A percentile compares a stretch with the other conserved stretches of the same genome.
Conservation (phyloP, 352 stramenopile species). For the Globisporangium heterothallicum region DNA sequence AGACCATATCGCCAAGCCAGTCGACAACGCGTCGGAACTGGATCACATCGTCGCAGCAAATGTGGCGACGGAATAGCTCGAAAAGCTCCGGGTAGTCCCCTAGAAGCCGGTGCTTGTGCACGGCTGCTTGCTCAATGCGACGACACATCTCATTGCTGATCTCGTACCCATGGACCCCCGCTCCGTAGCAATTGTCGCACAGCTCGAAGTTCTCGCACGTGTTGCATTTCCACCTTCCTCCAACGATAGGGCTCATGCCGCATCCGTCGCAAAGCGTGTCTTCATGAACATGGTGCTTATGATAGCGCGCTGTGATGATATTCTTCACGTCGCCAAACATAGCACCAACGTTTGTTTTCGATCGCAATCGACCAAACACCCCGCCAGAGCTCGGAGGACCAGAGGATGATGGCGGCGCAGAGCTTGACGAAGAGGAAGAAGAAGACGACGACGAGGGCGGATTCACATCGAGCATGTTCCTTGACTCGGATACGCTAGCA, state of each 20-base stretch:
- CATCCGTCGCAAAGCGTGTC: constrained; percentile 78
- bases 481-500: constrained; percentile 47
- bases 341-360: constrained; percentile 35
- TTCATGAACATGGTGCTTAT: constrained; percentile 70
- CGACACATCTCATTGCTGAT: constrained; percentile 66
- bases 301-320: constrained; percentile 34
- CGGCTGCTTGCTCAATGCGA: constrained; percentile 49
- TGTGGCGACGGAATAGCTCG: constrained; percentile 59
- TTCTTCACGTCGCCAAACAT: constrained; percentile 64
- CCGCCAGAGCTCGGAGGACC: constrained; percentile 17
- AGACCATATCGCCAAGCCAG: constrained; percentile 67
- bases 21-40: constrained; percentile 63
- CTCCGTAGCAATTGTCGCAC: constrained; percentile 62
- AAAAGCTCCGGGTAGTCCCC: constrained; percentile 63
- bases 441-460: not conserved
- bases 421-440: constrained; percentile 2
- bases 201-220: constrained; percentile 65
- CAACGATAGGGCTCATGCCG: constrained; percentile 70
- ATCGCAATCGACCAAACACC: constrained; percentile 45
- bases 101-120: constrained; percentile 44
- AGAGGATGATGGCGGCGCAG: constrained; percentile 19
- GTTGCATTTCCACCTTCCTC: constrained; percentile 71
- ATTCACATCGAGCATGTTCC: constrained; percentile 40
- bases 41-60: constrained; percentile 64
- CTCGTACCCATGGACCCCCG: constrained; percentile 66